Evolutionary conservation across 306 rosid genomes (phyloP), one percentile per base, ranked within the genome.

Genomic region (Castanea mollissima): DNA sequence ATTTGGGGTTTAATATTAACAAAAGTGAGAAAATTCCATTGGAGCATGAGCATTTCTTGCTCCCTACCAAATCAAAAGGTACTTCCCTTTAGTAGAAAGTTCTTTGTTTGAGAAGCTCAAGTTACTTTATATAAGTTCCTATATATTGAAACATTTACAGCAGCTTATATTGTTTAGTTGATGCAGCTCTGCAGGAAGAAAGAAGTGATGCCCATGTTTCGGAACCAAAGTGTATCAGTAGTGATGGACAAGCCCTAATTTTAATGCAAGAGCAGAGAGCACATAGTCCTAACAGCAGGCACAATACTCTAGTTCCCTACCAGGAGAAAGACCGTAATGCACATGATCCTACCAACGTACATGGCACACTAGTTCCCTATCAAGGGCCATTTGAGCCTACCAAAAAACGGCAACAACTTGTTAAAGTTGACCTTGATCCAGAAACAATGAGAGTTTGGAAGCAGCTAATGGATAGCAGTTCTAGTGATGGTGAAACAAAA

Each of bases 361-460:
- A 59, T 49, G 73, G 34, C 67, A 52, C 67, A 5, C 4, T 79
- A 13, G 81, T 81, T 76, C 44, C 21, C 15, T 58, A 79, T 74
- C 79, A 79, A 54, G 31, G 18, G 15, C 9, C 6, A 56, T 52
- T 63, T 29, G 41, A 62, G 29, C 23, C 6, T 3, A 29, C 10
- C 23, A 38, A 14, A 15, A 44, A 19, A 27, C 0, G 0, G 13
- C 2, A 9, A 34, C 2, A 1, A 34, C 16, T n/a, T 69, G 64
- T 52, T 0, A 34, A 80, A 9, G 54, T 85, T 14, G 18, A 75
- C 1, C 57, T 77, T 38, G 88, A 79, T 15, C 20, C 81, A n/a
- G 79, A 83, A 34, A 78, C 78, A 0, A 12, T 68, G 23, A 76
- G 71, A 20, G 79, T 79, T 14, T 91, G 92, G 92, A 74, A 74